A percentile compares a stretch with the other conserved stretches of the same genome.
Evolutionary conservation across 2,329 filamentous ascomycete species (phyloP).

Genomic region (Trichoderma sp.): DNA sequence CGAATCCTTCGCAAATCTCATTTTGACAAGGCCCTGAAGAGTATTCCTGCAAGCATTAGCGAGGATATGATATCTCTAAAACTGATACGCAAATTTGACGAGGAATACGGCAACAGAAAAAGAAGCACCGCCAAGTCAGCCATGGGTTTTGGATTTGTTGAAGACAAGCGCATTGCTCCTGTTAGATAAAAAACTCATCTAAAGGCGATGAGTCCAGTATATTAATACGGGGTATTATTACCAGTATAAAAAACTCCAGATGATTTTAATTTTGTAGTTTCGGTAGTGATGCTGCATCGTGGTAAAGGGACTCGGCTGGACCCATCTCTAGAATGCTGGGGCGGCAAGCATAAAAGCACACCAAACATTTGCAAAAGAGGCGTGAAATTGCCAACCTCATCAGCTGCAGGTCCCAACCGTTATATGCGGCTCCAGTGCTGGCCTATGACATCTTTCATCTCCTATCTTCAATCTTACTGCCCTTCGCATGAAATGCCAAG

Average conservation of each 20-base stretch:
- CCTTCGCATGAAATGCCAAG: neutral
- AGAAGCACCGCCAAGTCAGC: constrained; percentile 58
- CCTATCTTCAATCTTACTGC: neutral
- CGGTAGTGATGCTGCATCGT: neutral
- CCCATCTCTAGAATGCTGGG: neutral
- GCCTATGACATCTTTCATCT: neutral
- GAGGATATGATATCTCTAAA: constrained; percentile 89
- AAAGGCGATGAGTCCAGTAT: neutral
- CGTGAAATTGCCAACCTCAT: neutral
- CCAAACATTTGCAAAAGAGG: neutral
- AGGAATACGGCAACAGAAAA: constrained; percentile 85
- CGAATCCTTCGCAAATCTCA: constrained; percentile 62
- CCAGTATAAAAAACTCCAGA: neutral
- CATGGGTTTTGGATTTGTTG: constrained; percentile 61
- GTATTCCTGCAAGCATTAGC: constrained; percentile 89
- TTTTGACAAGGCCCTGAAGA: constrained; percentile 81
- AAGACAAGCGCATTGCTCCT: constrained; percentile 35
- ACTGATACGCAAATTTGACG: constrained; percentile 92
- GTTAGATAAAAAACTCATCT: neutral
- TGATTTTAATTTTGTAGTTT: neutral
- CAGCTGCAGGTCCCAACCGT: neutral
- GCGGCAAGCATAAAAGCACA: neutral
- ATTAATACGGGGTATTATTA: neutral
- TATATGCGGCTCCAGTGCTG: neutral
- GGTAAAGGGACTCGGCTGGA: neutral